Base-by-base conservation (phyloP, 2,329 filamentous ascomycete species). In the Penicillium sp. region DNA sequence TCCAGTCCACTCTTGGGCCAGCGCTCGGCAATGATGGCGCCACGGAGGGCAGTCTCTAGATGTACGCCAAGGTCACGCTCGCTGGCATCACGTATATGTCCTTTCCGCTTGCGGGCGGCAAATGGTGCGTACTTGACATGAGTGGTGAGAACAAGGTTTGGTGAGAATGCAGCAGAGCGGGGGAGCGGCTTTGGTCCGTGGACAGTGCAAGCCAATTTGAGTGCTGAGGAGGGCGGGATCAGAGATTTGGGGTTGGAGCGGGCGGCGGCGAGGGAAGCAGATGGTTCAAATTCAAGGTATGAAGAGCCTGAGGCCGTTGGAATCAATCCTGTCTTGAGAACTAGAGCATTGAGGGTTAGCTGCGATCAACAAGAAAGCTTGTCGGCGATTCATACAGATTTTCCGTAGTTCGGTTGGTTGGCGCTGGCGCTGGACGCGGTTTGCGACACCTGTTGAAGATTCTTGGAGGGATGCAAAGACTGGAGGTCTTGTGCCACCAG, bases 1-100 rank as follows among this genome's bases (percentile, higher is more conserved):
- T 99, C 94, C n/a, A 96, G 87, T 43, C 91, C 92, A 72, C 91
- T 96, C 80, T 99, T 99, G n/a, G 94, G 94, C 90, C 93, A 99
- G 56, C 93, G 82, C 71, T 97, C 92, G 14, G 91, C 92, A 69
- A 97, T 93, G 49, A 97, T 86, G 8, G 91, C 89, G 1, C 93
- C 93, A 34, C 92, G 85, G 49, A 99, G 80, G 26, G 94, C 92
- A 16, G 91, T 93, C 74, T 97, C 92, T 3, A 99, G 79, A 72
- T 97, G 93, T 11, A 92, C 89, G 13, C 90, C 90, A 2, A 99
- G 81, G 70, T 99, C 94, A 49, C 92, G 85, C 77, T 99, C 94
- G 59, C 83, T 88, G 16, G 88, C 82, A 72, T 97, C 93, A 45
- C 92, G 86, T 22, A 96, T 79, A 71, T 97, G 96, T 13, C 92